Evolutionary conservation across 176 grass and related monocot species (phyloP), one percentile per base, ranked within the genome.

Genomic region (Themeda triandra): DNA sequence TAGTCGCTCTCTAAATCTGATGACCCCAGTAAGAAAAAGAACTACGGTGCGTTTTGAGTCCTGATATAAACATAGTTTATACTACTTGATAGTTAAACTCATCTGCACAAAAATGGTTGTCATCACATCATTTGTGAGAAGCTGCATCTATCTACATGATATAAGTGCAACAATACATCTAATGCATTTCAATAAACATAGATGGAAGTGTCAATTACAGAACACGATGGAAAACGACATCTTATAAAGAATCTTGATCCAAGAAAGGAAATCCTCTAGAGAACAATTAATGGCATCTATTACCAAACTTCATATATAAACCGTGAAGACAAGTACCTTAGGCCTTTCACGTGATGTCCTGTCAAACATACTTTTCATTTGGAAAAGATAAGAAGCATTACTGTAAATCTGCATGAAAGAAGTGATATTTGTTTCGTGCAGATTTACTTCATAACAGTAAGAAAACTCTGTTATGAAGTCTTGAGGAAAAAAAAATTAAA

Each of bases 291-390:
- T 18, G 46, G 14, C 46, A 49, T 49, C 13, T 49, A 49, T 32
- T 72, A 39, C 28, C 46, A 58, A 32, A 80, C 18, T 71, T 89
- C 46, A 49, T 49, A 18, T 6, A 48, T 49, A 18, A 49, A 49
- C 46, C 46, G 18, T 49, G 18, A 49, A 18, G 13, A 49, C 46
- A 49, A 49, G 33, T 49, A 97, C 94, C 94, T 97, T 97, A 68
- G 94, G 90, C 6, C 94, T 89, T 77, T 42, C 71, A 83, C 92
- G 88, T 73, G 79, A 85, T 80, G 89, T 84, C 29, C 13, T 82
- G 37, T 92, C 87, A 67, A 97, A 97, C 78, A 81, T 66, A 39
- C 33, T 84, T 73, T 10, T 94, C 88, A 88, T 89, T 32, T 73
- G 79, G 89, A 94, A 97, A 54, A 56, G 74, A 44, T 51, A 84